Percentiles rank a stretch among this genome's conserved stretches.
Conservation (phyloP, 495 filamentous ascomycete species). For the Tricharina praecox region DNA sequence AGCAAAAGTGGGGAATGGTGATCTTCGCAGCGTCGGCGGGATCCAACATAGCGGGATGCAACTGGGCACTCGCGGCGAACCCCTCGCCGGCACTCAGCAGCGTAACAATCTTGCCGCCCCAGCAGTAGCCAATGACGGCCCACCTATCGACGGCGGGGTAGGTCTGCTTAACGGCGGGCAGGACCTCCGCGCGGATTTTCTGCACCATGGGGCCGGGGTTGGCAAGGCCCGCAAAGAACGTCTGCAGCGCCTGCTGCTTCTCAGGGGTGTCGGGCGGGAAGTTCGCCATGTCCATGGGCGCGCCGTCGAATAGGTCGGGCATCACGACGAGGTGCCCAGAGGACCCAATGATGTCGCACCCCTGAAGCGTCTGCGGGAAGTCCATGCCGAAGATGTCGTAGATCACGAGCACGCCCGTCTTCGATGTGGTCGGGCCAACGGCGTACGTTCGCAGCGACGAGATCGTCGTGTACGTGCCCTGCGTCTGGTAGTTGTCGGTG, state of each 20-base stretch:
- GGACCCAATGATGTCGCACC: slow-evolving; percentile 52
- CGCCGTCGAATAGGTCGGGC: slow-evolving; percentile 51
- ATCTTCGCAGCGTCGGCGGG: slow-evolving; percentile 39
- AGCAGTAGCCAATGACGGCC: slow-evolving; percentile 88
- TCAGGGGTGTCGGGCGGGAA: slow-evolving; percentile 69
- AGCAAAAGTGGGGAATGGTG: slow-evolving; percentile 37
- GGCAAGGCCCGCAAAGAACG: slow-evolving; percentile 59
- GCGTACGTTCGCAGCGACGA: slow-evolving; percentile 54
- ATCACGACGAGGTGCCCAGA: slow-evolving; percentile 45
- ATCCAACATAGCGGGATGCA: slow-evolving; percentile 81
- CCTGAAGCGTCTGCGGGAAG: slow-evolving; percentile 51
- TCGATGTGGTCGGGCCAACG: slow-evolving; percentile 41
- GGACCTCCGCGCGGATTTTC: slow-evolving; percentile 45
- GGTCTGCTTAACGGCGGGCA: slow-evolving; percentile 34
- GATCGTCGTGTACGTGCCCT: slow-evolving; percentile 47
- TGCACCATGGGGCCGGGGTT: slow-evolving; percentile 44
- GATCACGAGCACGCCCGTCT: slow-evolving; percentile 43
- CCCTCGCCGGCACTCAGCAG: slow-evolving; percentile 42
- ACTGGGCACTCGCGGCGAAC: slow-evolving; percentile 54
- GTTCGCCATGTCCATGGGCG: slow-evolving; percentile 35
- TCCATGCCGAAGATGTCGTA: slow-evolving; percentile 57
- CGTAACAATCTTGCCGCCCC: slow-evolving; percentile 71
- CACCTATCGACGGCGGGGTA: slow-evolving; percentile 51
- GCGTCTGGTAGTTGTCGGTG: slow-evolving; percentile 40
- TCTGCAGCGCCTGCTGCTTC: slow-evolving; percentile 55